Percentiles rank a stretch among this genome's conserved stretches.
Evolutionary conservation across 2,329 filamentous ascomycete genomes (phyloP).

Genomic region (Ophiosphaerella narmari): DNA sequence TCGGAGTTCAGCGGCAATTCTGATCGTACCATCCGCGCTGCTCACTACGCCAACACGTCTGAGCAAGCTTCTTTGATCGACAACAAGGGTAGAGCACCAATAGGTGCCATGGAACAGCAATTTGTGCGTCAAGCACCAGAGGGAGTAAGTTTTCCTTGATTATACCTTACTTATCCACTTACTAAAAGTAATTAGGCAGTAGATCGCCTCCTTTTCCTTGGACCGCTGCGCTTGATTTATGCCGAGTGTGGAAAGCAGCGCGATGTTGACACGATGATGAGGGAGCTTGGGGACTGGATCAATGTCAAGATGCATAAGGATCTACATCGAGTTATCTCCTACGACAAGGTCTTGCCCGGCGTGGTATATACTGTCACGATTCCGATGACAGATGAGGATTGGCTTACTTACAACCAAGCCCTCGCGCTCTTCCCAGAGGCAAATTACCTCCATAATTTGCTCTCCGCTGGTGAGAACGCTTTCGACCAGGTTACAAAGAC

Average conservation of each 20-base stretch:
- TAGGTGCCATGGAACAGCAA: not conserved
- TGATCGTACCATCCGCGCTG: not conserved
- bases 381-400: conserved; percentile 16
- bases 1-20: not conserved
- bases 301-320: conserved; percentile 12
- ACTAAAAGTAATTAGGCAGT: conserved; percentile 8
- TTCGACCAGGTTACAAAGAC: conserved; percentile 15
- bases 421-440: conserved; percentile 12
- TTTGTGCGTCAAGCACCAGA: not conserved
- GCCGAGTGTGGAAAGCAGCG: not conserved
- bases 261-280: not conserved
- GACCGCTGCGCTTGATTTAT: conserved; percentile 13
- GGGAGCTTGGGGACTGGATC: conserved; percentile 2
- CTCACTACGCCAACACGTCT: not conserved
- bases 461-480: conserved; percentile 1
- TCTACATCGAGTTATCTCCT: conserved; percentile 3
- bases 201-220: conserved; percentile 13
- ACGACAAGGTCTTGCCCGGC: conserved; percentile 11
- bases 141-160: not conserved
- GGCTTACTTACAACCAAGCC: conserved; percentile 11
- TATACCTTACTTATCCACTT: not conserved
- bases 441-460: conserved; percentile 8
- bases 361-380: conserved; percentile 17
- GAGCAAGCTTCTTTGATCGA: not conserved
- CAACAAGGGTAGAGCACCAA: not conserved